Conservation (phyloP, 768 basidiomycete genomes). For the Leucosporidium scottii region DNA sequence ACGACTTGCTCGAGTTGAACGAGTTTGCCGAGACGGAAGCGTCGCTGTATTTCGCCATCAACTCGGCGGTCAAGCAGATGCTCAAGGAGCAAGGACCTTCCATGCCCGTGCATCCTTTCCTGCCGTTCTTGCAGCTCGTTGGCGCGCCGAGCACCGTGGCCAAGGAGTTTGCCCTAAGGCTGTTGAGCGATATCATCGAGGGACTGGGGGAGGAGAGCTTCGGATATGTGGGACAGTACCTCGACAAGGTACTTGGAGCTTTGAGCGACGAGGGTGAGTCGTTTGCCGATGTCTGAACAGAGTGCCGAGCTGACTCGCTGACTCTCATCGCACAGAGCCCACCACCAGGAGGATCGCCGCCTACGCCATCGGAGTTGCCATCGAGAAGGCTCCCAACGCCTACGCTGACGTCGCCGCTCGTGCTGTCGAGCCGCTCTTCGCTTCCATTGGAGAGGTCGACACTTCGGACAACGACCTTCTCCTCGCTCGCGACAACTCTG, state of each 20-base stretch:
- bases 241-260: background rate
- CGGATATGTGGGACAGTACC: background rate
- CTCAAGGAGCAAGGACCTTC: background rate
- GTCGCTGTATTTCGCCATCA: background rate
- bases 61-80: background rate
- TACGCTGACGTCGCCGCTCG: background rate
- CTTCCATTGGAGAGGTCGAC: background rate
- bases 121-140: background rate
- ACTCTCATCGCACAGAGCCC: background rate
- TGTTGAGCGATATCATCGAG: background rate
- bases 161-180: background rate
- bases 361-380: background rate
- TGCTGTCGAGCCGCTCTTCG: slow-evolving; percentile 6
- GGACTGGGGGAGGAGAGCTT: background rate
- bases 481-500: background rate
- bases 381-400: background rate
- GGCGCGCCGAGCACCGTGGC: background rate
- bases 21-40: background rate
- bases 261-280: background rate
- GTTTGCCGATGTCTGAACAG: background rate
- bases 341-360: background rate
- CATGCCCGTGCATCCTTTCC: background rate
- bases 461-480: background rate
- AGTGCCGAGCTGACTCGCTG: background rate
- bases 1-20: background rate